Evolutionary conservation across 306 rosid genomes (phyloP), one percentile per base, ranked within the genome.

Genomic region (Mimosa bimucronata): DNA sequence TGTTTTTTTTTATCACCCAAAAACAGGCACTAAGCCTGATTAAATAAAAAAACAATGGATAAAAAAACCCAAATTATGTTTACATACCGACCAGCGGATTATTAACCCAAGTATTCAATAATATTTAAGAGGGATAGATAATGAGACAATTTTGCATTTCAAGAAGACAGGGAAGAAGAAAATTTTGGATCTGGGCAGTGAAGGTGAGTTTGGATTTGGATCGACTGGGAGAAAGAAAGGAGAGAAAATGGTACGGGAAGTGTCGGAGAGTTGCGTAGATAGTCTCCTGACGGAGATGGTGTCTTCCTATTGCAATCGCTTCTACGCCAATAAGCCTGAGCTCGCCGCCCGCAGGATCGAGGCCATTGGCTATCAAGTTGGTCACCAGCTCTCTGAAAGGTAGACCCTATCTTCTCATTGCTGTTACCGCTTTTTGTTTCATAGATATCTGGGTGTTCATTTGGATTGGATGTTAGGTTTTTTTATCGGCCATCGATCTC

Each of bases 341-440:
- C 97, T 95, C 46, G 97, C 99, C 25, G 98, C 99, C 44, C 97
- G 98, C 66, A 85, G 94, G 67, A 95, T 95, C 84, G 99, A 95
- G 70, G 98, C 99, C 79, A 95, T 95, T 55, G 99, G 98, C 61
- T 95, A 90, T 85, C 97, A 95, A 88, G 97, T 95, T 80, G 99
- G 99, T 73, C 98, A 88, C 77, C 99, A 95, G 88, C 99, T 95
- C 80, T 95, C 98, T 71, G 99, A 95, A 86, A 90, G 99, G 98
- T 92, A 78, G 7, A 28, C 30, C 34, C 38, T 13, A 13, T 25
- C 37, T 40, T 14, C 53, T 68, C 30, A n/a, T 67, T 67, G 21
- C 52, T n/a, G 31, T 23, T 9, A 37, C 73, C 1, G 31, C 52
- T 67, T 67, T 40, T 21, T 45, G 52, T 11, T 40, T 40, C 52